Base-by-base conservation (phyloP, 306 rosid genomes). In the Inga laurina region DNA sequence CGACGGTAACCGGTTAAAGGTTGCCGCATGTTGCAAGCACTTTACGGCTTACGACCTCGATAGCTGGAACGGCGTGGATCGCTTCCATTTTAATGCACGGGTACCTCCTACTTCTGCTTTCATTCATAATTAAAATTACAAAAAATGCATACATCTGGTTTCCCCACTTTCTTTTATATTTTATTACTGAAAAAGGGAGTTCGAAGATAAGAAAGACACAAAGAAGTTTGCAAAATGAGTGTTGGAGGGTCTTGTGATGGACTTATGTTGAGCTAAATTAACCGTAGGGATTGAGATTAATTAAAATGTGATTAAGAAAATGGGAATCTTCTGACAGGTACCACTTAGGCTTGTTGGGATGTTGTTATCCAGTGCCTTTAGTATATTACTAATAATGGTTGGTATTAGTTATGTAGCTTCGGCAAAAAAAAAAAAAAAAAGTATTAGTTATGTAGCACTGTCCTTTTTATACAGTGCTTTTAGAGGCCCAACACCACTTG, bases 1-100 rank as follows among this genome's bases (percentile, higher is more conserved):
- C 3, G 92, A 84, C 84, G 87, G 79, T 77, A 77, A 78, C 82
- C 91, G 88, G 82, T 88, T 95, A 88, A 95, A 93, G 81, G 96
- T 95, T 1, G 99, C 98, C 5, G 99, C 99, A 27, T 93, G 94
- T 30, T 93, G 98, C 79, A 95, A 95, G 74, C 99, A 95, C 85
- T 92, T 93, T 56, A 92, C 98, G 0, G 98, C 98, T 57, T 94
- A 94, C 39, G 98, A 94, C 43, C 91, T 94, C 34, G 98, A 95
- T 73, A 93, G 92, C 48, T 95, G 99, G 99, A 92, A 93, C 48
- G 98, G 97, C 24, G 87, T 92, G 2, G 99, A 95, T 72, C 93
- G 98, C 8, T 95, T 91, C 87, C 99, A 93, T 90, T 93, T 95
- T 34, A 88, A 95, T 39, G 99, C 99, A n/a, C 85, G 79, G 94